Base-by-base conservation (phyloP, 371 early-diverging fungal genomes). In the Saksenaea vasiformis region DNA sequence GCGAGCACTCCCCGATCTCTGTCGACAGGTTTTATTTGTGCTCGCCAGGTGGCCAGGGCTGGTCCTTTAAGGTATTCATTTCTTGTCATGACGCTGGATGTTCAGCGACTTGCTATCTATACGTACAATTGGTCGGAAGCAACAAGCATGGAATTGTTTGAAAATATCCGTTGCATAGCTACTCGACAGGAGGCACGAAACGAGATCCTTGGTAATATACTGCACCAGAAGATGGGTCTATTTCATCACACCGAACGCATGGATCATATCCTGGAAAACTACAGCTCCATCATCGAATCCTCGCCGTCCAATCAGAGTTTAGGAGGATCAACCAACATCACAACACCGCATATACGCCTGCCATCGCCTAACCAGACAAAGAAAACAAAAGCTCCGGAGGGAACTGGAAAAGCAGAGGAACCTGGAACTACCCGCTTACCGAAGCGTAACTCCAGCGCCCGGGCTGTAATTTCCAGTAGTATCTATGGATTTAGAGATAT, bases 51-150 rank as follows among this genome's bases (percentile, higher is more conserved):
- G 0, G 64, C 64, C 28, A 64, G 64, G 28, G 8, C 70, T 1
- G 77, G 68, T 56, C 60, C 60, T 54, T 69, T 26, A 26, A 85
- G 90, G 26, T 85, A 82, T 44, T 85, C 87, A 36, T 90, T 92
- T 60, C 69, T 92, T 34, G 65, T 88, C 11, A 85, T 91, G 73
- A 70, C 78, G 0, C 69, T 90, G 24, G 81, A 87, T 58, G 81
- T 79, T n/a, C 73, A 76, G 58, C 67, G 79, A 15, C 70, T 94
- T 1, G 78, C 84, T 3, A 77, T 84, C 0, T 90, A 85, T 57
- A 87, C 91, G 0, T 92, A 91, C 69, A 94, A 93, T 65, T 89
- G 91, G 87, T 74, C 85, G 1, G 82, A 86, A 44, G 54, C 72
- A 0, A 61, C 81, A n/a, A 80, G 79, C 28, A 85, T 87, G 5